phyloP scores from a whole-genome alignment of 1,284 basidiomycete genomes.

The Fomitopsis schrenkii region DNA sequence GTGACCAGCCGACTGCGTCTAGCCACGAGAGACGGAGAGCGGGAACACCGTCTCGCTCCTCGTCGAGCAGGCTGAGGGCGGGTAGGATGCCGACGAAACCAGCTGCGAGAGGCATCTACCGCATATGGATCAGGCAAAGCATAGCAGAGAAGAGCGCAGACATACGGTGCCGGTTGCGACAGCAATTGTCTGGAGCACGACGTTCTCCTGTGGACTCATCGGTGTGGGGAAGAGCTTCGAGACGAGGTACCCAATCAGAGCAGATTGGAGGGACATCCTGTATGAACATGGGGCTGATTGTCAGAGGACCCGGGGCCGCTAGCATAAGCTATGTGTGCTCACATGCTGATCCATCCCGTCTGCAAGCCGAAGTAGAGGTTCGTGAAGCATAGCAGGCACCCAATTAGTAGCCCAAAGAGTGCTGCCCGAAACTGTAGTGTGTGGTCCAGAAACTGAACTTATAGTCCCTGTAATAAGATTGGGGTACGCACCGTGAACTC shows the following conservation, averaged over 20 bases:
- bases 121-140: slow-evolving; percentile 3
- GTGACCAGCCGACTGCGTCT: slow-evolving; percentile 78
- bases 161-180: slow-evolving; percentile 81
- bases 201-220: slow-evolving; percentile 85
- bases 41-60: slow-evolving; percentile 70
- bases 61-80: slow-evolving; percentile 76
- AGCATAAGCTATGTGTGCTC: slow-evolving; percentile 15
- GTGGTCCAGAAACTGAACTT: no score
- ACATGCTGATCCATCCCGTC: slow-evolving; percentile 77
- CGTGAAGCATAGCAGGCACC: slow-evolving; percentile 73
- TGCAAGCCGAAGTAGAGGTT: slow-evolving; percentile 77
- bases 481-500: slow-evolving; percentile 7
- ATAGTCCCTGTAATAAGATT: background rate
- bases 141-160: background rate
- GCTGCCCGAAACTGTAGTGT: slow-evolving; percentile 41
- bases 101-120: slow-evolving; percentile 83
- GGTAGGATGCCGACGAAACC: slow-evolving; percentile 95
- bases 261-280: slow-evolving; percentile 96
- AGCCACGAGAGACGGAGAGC: slow-evolving; percentile 75
- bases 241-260: slow-evolving; percentile 86
- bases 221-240: slow-evolving; percentile 72
- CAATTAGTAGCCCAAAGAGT: slow-evolving; percentile 58
- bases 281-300: background rate
- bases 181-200: slow-evolving; percentile 93
- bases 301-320: background rate